phyloP scores from a whole-genome alignment of 768 basidiomycete genomes.

The Trametes elegans region DNA sequence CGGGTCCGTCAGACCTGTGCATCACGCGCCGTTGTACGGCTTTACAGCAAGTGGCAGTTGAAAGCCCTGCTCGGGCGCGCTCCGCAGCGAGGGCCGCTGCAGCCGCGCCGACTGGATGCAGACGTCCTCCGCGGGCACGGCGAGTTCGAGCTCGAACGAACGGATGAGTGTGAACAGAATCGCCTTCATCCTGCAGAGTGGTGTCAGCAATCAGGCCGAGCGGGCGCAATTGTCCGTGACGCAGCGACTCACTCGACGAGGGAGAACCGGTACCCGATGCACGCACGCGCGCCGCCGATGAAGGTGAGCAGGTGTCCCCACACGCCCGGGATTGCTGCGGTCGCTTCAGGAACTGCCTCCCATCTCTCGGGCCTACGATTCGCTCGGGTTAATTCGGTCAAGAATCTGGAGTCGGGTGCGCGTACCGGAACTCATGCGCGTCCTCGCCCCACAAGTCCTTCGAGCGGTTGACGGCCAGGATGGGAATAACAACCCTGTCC shows the following conservation, averaged over 20 bases:
- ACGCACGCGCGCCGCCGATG: constrained; percentile 61
- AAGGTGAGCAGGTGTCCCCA: constrained; percentile 62
- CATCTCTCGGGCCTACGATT: constrained; percentile 61
- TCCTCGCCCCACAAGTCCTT: constrained; percentile 63
- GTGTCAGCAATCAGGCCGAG: not conserved
- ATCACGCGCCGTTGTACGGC: too few species aligned
- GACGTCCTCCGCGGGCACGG: constrained; percentile 24
- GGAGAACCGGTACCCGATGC: constrained; percentile 67
- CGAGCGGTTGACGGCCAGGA: constrained; percentile 50
- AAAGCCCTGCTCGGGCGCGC: constrained; percentile 17
- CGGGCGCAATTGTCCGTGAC: not conserved
- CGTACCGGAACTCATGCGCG: constrained; percentile 56
- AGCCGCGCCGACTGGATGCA: constrained; percentile 15
- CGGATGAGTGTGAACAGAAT: constrained; percentile 31
- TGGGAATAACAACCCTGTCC: constrained; percentile 44
- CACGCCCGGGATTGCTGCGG: constrained; percentile 50
- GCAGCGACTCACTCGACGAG: constrained; percentile 48
- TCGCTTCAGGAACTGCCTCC: constrained; percentile 45
- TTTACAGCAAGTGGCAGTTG: constrained; percentile 23
- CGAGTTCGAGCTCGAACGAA: constrained; percentile 28
- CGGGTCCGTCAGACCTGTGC: too few species aligned
- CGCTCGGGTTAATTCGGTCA: not conserved
- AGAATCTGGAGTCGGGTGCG: constrained; percentile 6
- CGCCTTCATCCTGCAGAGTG: constrained; percentile 30
- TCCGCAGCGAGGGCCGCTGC: constrained; percentile 20